Conservation (phyloP, 2,329 filamentous ascomycete species). For the Cladophialophora psammophila region DNA sequence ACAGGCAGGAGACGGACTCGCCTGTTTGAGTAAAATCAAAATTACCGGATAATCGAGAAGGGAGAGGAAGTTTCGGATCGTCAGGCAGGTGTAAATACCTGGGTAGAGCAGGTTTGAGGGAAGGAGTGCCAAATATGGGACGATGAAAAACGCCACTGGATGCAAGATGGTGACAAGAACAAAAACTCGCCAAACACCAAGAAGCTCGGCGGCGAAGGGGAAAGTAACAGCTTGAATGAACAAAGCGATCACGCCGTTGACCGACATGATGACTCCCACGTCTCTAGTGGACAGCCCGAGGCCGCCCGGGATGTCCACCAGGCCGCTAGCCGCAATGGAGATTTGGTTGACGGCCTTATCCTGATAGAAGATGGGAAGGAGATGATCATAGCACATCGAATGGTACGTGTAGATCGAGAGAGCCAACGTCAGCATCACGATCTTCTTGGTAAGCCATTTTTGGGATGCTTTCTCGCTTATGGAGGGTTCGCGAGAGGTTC, state of each 20-base stretch:
- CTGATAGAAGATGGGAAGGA: constrained; percentile 91
- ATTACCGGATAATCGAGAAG: constrained; percentile 73
- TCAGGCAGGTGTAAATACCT: constrained; percentile 71
- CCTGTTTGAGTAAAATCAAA: constrained; percentile 76
- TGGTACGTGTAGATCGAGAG: constrained; percentile 89
- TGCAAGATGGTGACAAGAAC: constrained; percentile 70
- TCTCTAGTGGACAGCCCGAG: constrained; percentile 71
- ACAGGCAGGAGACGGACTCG: constrained; percentile 67
- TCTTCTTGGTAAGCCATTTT: constrained; percentile 66
- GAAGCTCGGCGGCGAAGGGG: constrained; percentile 66
- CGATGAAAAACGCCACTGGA: constrained; percentile 71
- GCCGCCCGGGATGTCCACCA: constrained; percentile 68
- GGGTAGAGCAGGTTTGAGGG: constrained; percentile 62
- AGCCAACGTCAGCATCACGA: constrained; percentile 79
- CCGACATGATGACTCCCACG: constrained; percentile 72
- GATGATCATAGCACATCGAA: constrained; percentile 92
- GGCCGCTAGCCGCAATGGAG: constrained; percentile 47
- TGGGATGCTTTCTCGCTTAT: constrained; percentile 50
- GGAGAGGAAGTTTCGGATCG: constrained; percentile 71
- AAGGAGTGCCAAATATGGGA: constrained; percentile 71
- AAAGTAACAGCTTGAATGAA: constrained; percentile 77
- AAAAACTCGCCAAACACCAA: constrained; percentile 74
- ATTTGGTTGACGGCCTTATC: constrained; percentile 66
- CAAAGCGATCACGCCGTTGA: constrained; percentile 75
- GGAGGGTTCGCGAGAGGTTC: constrained; percentile 46